Evolutionary conservation across 805 yeast genomes (phyloP).

Genomic region (Yamadazyma ubonensis): DNA sequence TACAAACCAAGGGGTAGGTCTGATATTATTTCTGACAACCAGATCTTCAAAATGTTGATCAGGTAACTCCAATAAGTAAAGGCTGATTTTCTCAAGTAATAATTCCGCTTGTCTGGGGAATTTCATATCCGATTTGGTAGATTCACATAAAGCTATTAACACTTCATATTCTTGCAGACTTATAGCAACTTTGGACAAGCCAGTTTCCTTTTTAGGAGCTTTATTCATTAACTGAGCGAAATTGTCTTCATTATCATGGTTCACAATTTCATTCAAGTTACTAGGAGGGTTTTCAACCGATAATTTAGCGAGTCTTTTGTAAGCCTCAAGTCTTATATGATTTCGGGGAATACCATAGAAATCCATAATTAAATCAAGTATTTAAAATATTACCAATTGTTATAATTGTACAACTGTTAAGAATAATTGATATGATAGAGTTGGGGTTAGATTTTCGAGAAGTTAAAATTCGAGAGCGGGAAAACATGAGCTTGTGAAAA

Average conservation of each 20-base stretch:
- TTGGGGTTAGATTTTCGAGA: constrained; percentile 3
- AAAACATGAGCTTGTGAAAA: constrained; percentile 2
- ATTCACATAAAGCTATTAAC: constrained; percentile 53
- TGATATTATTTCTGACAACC: constrained; percentile 27
- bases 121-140: constrained; percentile 29
- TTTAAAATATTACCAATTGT: background rate
- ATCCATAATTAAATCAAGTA: constrained; percentile 30
- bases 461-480: too few species aligned
- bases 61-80: constrained; percentile 49
- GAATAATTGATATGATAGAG: background rate
- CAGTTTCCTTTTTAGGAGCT: constrained; percentile 6
- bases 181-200: constrained; percentile 39
- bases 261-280: constrained; percentile 7
- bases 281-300: constrained; percentile 26
- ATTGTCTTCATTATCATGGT: constrained; percentile 17
- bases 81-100: constrained; percentile 43
- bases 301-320: constrained; percentile 34
- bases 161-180: constrained; percentile 55
- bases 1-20: constrained; percentile 34
- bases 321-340: constrained; percentile 40
- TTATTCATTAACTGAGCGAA: constrained; percentile 20
- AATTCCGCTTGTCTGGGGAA: constrained; percentile 37
- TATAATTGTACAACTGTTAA: background rate
- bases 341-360: constrained; percentile 37
- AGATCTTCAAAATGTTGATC: constrained; percentile 42